A percentile compares a stretch with the other conserved stretches of the same genome.
Evolutionary conservation across 768 basidiomycete genomes (phyloP).

Genomic region (Sporobolomyces pararoseus): DNA sequence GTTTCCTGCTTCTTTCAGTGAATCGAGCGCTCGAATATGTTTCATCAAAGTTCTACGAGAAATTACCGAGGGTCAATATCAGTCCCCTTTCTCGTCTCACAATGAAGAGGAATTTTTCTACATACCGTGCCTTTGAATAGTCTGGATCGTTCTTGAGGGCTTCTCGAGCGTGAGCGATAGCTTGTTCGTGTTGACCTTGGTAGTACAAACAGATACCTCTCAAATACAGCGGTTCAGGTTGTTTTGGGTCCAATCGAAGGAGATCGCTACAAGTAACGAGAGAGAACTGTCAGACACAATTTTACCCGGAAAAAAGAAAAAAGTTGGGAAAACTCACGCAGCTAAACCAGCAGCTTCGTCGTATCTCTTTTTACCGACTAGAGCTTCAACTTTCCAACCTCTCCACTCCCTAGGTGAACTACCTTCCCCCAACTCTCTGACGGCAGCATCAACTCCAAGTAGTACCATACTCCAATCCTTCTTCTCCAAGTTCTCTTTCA

Average conservation of each 20-base stretch:
- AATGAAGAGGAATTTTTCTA: neutral
- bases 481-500: conserved; percentile 54
- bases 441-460: conserved; percentile 66
- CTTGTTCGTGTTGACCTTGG: conserved; percentile 64
- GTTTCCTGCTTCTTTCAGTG: conserved; percentile 81
- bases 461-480: conserved; percentile 75
- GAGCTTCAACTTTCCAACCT: conserved; percentile 71
- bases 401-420: conserved; percentile 71
- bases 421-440: conserved; percentile 65
- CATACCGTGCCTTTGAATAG: conserved; percentile 58
- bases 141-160: conserved; percentile 77
- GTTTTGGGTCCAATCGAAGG: conserved; percentile 65
- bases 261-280: conserved; percentile 59
- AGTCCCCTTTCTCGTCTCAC: too few species aligned
- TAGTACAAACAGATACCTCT: conserved; percentile 77
- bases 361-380: conserved; percentile 66
- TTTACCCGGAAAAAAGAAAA: neutral
- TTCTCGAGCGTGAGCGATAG: conserved; percentile 65
- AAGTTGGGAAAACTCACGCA: conserved; percentile 57
- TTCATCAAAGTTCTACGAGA: conserved; percentile 60
- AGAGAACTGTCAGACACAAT: neutral
- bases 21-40: conserved; percentile 75
- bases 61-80: neutral
- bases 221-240: conserved; percentile 72
- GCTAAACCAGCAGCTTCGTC: conserved; percentile 71